phyloP scores from a whole-genome alignment of 2,329 filamentous ascomycete genomes.

The Hypoxylon sp. region DNA sequence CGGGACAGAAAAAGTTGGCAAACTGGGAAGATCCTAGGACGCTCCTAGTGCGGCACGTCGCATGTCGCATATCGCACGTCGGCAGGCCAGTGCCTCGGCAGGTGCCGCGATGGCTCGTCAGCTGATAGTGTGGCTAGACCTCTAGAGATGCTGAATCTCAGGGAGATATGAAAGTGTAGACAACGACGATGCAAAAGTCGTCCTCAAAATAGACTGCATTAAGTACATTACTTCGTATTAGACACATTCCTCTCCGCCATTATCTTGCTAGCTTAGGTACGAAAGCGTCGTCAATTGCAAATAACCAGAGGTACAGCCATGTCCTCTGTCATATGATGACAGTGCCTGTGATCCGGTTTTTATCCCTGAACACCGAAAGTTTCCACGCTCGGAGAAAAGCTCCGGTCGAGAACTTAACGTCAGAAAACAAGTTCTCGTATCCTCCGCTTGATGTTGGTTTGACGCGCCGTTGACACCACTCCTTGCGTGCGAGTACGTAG shows the following conservation, averaged over 20 bases:
- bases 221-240: not conserved
- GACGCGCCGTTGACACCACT: not conserved
- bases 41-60: too few species aligned
- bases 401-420: not conserved
- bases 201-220: not conserved
- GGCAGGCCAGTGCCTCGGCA: not conserved
- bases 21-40: conserved; percentile 24
- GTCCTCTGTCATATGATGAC: not conserved
- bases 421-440: not conserved
- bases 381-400: not conserved
- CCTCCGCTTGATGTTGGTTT: not conserved
- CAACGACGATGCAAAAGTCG: not conserved
- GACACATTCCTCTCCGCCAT: too few species aligned
- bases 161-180: not conserved
- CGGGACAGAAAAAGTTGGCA: conserved; percentile 22
- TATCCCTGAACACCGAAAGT: not conserved
- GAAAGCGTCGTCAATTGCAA: too few species aligned
- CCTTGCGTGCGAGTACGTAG: conserved; percentile 5
- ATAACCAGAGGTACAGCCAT: too few species aligned
- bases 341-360: not conserved
- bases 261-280: too few species aligned
- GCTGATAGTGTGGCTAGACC: not conserved
- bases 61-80: too few species aligned
- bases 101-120: too few species aligned
- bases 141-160: too few species aligned